These are phyloP conservation scores for Zopfia rhizophila DNA, from an alignment of 2,329 filamentous ascomycete genomes.

Conservation along the genomic window DNA sequence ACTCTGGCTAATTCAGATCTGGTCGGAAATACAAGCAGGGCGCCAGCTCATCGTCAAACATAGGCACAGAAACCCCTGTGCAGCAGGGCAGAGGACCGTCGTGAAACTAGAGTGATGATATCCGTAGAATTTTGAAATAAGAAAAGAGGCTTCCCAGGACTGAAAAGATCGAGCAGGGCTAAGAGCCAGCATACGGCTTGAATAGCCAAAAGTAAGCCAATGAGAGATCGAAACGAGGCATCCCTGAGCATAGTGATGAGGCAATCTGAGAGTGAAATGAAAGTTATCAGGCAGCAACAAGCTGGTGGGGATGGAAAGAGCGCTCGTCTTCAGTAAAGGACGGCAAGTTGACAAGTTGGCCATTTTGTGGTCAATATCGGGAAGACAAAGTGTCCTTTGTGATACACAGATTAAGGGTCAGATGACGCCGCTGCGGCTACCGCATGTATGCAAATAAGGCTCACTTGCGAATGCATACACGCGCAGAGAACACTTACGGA, in stretches of 20 bases:
- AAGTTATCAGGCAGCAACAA: not conserved
- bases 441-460: too few relatives aligned
- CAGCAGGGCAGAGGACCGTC: slow-evolving; percentile 29
- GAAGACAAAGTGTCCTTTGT: slow-evolving; percentile 15
- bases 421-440: not conserved
- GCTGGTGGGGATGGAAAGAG: not conserved
- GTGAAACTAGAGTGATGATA: slow-evolving; percentile 25
- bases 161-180: slow-evolving; percentile 42
- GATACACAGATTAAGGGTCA: not conserved
- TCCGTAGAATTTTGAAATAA: slow-evolving; percentile 34
- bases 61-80: slow-evolving; percentile 27
- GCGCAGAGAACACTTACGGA: too few relatives aligned
- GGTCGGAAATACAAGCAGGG: too few relatives aligned
- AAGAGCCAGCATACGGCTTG: slow-evolving; percentile 45
- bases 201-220: slow-evolving; percentile 41
- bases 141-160: slow-evolving; percentile 38
- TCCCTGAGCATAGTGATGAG: slow-evolving; percentile 36
- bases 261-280: not conserved
- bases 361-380: slow-evolving; percentile 20
- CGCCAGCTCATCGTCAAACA: too few relatives aligned
- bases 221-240: slow-evolving; percentile 39
- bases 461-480: too few relatives aligned
- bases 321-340: not conserved
- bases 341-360: slow-evolving; percentile 21
- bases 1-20: too few relatives aligned